Conservation (phyloP, 495 filamentous ascomycete genomes). For the Oleoguttula mirabilis region DNA sequence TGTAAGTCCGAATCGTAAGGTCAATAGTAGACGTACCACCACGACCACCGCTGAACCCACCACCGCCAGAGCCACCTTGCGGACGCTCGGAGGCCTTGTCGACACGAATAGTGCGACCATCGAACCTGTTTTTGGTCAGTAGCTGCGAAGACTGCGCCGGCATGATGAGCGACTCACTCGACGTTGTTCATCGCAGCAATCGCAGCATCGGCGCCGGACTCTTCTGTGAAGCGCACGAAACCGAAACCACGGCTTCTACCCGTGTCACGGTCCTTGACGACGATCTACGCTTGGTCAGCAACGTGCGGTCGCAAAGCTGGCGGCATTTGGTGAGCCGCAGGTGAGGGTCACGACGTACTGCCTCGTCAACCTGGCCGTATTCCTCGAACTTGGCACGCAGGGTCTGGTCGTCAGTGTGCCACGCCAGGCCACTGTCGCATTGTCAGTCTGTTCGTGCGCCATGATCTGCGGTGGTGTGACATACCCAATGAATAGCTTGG, state of each 20-base stretch:
- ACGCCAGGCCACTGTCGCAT: conserved; percentile 74
- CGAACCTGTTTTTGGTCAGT: conserved; percentile 51
- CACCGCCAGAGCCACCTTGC: conserved; percentile 42
- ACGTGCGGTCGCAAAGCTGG: not conserved
- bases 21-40: conserved; percentile 25
- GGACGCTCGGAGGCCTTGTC: conserved; percentile 85
- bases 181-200: conserved; percentile 82
- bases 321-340: not conserved
- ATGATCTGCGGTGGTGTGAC: too few species aligned
- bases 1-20: not conserved
- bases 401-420: conserved; percentile 85
- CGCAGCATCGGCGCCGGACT: conserved; percentile 72
- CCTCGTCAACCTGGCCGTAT: conserved; percentile 82
- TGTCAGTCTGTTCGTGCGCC: not conserved
- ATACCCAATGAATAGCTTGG: conserved; percentile 88
- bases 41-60: conserved; percentile 29
- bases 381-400: conserved; percentile 79
- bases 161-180: conserved; percentile 49
- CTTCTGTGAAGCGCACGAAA: conserved; percentile 77
- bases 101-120: conserved; percentile 89
- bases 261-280: conserved; percentile 96
- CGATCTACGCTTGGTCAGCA: conserved; percentile 48
- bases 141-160: not conserved
- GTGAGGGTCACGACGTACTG: conserved; percentile 45
- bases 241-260: conserved; percentile 93